These are phyloP conservation scores for Dillenia turbinata DNA, from an alignment of 164 flowering plant species.

Conservation along the genomic window DNA sequence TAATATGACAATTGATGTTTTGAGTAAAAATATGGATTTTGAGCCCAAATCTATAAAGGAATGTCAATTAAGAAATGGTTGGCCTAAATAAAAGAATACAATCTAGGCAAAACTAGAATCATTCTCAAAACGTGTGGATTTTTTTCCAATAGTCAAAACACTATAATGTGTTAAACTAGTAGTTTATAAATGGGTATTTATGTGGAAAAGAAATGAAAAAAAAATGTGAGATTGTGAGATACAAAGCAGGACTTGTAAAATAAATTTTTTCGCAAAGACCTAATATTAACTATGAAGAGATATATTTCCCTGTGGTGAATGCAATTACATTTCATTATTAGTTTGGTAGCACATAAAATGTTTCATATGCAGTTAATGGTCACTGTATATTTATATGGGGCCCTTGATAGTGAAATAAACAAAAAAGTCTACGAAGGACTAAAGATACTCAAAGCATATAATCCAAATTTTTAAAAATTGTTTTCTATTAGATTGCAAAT, in stretches of 20 bases:
- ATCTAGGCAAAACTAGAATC: background rate
- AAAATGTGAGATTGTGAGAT: constrained; percentile 9
- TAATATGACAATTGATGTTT: constrained; percentile 4
- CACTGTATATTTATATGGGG: no score
- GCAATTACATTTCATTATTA: no score
- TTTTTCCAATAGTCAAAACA: background rate
- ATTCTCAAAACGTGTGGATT: background rate
- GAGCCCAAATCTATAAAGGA: background rate
- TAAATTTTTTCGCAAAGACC: constrained; percentile 8
- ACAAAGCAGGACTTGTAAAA: constrained; percentile 7
- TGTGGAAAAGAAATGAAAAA: background rate
- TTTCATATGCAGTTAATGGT: no score
- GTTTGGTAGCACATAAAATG: no score
- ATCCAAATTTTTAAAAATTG: no score
- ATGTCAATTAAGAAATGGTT: no score
- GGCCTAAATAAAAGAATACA: background rate
- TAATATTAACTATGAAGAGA: constrained; percentile 7
- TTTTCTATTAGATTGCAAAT: no score
- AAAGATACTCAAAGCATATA: no score
- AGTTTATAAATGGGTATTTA: no score
- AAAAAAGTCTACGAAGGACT: no score
- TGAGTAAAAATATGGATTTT: constrained; percentile 6
- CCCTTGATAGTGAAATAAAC: no score
- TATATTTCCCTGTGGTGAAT: background rate
- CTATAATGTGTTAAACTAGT: background rate